Evolutionary conservation across 2,329 filamentous ascomycete species (phyloP).

Genomic region (Ceratocystis ficicola): DNA sequence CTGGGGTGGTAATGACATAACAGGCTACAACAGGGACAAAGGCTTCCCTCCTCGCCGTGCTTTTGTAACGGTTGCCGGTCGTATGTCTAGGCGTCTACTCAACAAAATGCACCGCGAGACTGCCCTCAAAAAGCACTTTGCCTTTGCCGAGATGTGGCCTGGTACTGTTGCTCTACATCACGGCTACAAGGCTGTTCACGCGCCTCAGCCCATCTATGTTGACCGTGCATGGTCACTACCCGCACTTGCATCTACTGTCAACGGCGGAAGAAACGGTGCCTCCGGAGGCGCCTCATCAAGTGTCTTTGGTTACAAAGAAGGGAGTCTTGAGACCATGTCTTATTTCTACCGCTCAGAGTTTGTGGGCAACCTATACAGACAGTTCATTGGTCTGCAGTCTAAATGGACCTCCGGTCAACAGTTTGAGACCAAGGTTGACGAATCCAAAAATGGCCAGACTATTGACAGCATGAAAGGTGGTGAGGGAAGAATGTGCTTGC

Average conservation of each 20-base stretch:
- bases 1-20: conserved; percentile 75
- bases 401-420: conserved; percentile 68
- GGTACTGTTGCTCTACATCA: conserved; percentile 78
- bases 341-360: conserved; percentile 91
- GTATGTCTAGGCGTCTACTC: conserved; percentile 69
- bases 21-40: conserved; percentile 59
- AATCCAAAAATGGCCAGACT: conserved; percentile 37
- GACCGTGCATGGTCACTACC: conserved; percentile 75
- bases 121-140: conserved; percentile 69
- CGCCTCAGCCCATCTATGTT: conserved; percentile 76
- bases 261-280: conserved; percentile 63
- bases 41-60: conserved; percentile 58
- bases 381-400: conserved; percentile 75
- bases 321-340: conserved; percentile 73
- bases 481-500: conserved; percentile 80
- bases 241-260: conserved; percentile 68
- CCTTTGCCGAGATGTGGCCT: conserved; percentile 96
- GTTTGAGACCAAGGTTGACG: conserved; percentile 51
- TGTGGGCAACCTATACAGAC: conserved; percentile 64
- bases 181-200: conserved; percentile 83
- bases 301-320: conserved; percentile 72
- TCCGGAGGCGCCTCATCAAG: conserved; percentile 60
- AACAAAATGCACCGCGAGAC: conserved; percentile 86
- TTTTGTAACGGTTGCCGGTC: conserved; percentile 77
- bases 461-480: conserved; percentile 48